These are phyloP conservation scores for Kodamaea kakaduensis DNA, from an alignment of 805 yeast genomes.

Conservation along the genomic window DNA sequence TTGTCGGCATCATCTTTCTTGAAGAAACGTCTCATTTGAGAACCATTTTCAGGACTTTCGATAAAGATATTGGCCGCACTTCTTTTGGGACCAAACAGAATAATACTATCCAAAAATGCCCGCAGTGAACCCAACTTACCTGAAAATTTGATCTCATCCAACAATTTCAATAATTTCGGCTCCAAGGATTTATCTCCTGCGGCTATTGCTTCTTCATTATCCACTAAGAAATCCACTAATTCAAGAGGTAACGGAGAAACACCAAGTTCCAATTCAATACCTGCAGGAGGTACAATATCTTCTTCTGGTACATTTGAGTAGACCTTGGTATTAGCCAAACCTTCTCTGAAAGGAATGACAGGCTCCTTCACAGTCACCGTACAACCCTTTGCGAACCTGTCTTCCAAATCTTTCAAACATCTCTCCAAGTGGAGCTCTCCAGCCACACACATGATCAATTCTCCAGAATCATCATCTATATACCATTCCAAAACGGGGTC, in stretches of 20 bases:
- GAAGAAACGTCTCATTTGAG: conserved; percentile 29
- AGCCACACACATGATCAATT: conserved; percentile 88
- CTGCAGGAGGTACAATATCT: conserved; percentile 40
- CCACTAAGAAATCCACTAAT: conserved; percentile 46
- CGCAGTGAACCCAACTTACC: conserved; percentile 15
- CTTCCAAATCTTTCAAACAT: conserved; percentile 85
- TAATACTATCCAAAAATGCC: conserved; percentile 34
- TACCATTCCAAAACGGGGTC: conserved; percentile 93
- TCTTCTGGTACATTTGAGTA: conserved; percentile 21
- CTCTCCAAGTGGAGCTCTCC: conserved; percentile 96
- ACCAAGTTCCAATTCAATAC: conserved; percentile 48
- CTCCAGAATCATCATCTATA: conserved; percentile 82
- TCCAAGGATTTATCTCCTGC: conserved; percentile 9
- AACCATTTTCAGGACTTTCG: conserved; percentile 39
- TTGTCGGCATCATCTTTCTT: conserved; percentile 10
- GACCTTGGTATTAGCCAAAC: conserved; percentile 55
- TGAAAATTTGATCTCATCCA: conserved; percentile 21
- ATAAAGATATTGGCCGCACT: conserved; percentile 71
- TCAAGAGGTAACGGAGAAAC: conserved; percentile 55
- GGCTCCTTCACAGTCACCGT: conserved; percentile 87
- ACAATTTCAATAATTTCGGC: conserved; percentile 11
- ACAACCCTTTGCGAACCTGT: conserved; percentile 81
- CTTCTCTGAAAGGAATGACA: conserved; percentile 90
- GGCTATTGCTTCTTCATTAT: conserved; percentile 30
- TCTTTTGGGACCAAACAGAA: conserved; percentile 74